Evolutionary conservation across 2,329 filamentous ascomycete genomes (phyloP).

Genomic region (Alternaria atra): DNA sequence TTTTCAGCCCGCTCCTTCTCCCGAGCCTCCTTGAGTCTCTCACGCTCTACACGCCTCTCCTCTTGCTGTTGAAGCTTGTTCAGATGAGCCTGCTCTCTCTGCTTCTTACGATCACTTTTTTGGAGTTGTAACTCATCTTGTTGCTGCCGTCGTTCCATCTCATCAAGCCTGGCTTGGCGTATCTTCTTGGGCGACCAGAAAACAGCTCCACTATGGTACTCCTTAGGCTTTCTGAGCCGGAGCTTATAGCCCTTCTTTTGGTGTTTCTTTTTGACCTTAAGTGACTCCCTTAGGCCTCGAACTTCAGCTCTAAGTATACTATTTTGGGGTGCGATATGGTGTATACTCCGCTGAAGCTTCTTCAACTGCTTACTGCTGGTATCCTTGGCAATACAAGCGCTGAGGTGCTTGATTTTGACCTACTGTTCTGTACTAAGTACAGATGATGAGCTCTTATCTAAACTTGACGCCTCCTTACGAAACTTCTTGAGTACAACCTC

Average conservation of each 20-base stretch:
- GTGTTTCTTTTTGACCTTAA: background rate
- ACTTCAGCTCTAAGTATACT: background rate
- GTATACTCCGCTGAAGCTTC: background rate
- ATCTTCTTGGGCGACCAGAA: background rate
- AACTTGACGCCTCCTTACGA: background rate
- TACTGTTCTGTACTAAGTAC: background rate
- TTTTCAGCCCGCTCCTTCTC: background rate
- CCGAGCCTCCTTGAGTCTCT: constrained; percentile 4
- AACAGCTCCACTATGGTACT: constrained; percentile 1
- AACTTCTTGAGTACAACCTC: background rate
- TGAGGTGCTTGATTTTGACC: background rate
- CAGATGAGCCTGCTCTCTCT: background rate
- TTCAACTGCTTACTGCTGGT: background rate
- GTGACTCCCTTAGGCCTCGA: background rate
- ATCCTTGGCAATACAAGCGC: background rate
- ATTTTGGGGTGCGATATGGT: background rate
- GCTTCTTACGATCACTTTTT: background rate
- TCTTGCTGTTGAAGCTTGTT: background rate
- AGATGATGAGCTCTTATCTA: background rate
- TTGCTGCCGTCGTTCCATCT: background rate
- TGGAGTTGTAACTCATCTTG: background rate
- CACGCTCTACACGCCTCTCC: constrained; percentile 1
- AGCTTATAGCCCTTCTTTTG: background rate
- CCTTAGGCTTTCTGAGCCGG: background rate
- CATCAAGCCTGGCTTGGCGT: background rate